Evolutionary conservation across 345 rosid species (phyloP).

Genomic region (Pugionium dolabratum): DNA sequence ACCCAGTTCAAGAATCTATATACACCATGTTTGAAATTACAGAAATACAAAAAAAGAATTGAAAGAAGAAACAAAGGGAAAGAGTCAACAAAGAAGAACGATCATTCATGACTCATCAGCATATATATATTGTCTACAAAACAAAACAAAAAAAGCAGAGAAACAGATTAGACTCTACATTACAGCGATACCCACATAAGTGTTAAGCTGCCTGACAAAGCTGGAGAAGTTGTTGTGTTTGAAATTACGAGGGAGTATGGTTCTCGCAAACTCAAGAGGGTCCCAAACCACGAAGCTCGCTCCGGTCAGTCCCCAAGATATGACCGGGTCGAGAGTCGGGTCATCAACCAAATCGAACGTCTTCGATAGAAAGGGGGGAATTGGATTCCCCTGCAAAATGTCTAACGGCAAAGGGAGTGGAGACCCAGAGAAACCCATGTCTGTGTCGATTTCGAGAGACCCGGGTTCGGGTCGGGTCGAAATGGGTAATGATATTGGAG

Average conservation of each 20-base stretch:
- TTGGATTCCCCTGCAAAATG: conserved; percentile 56
- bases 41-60: conserved; percentile 8
- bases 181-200: conserved; percentile 79
- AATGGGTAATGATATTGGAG: conserved; percentile 31
- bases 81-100: background rate
- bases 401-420: conserved; percentile 62
- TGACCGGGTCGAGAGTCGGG: conserved; percentile 64
- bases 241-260: conserved; percentile 80
- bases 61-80: conserved; percentile 7
- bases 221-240: conserved; percentile 98
- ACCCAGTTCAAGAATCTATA: conserved; percentile 12
- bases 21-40: conserved; percentile 30
- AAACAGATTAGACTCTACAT: conserved; percentile 25
- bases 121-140: no score
- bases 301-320: conserved; percentile 78
- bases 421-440: conserved; percentile 36
- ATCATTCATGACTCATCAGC: conserved; percentile 3
- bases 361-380: conserved; percentile 82
- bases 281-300: conserved; percentile 93
- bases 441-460: conserved; percentile 38
- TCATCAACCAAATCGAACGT: conserved; percentile 91
- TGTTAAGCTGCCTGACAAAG: conserved; percentile 97
- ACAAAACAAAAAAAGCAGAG: conserved; percentile 39
- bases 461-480: conserved; percentile 35
- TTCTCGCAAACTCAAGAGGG: conserved; percentile 74